Base-by-base conservation (phyloP, 768 basidiomycete genomes). In the Tylopilus sp. region DNA sequence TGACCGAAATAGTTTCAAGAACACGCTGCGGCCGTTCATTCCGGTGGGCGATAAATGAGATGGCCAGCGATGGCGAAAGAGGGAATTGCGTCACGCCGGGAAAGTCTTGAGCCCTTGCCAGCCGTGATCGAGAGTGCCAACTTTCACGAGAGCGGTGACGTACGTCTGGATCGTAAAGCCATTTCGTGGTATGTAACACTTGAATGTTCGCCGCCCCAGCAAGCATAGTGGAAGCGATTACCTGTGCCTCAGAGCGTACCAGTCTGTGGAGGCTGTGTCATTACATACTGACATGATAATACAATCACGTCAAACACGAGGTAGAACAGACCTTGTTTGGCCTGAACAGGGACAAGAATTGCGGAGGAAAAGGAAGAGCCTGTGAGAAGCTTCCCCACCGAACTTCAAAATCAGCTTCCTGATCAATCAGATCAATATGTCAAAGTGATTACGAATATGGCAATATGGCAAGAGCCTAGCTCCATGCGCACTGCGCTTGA, bases 91-190 rank as follows among this genome's bases (percentile, higher is more conserved):
- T 54, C 53, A 48, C 57, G 56, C 53, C 50, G 43, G 41, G 38
- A 38, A 36, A 52, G 44, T 56, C 61, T 48, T 57, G 56, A 55
- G 21, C 38, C 40, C n/a, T 44, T 42, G 21, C 49, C 39, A 40
- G 44, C n/a, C n/a, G 33, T 43, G 53, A 55, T 40, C 40, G 41
- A 52, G n/a, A 52, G 42, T 36, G 53, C 38, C 48, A 52, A 31
- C 43, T 10, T 51, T 48, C 49, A 51, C 48, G 54, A 55, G 39
- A 62, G 56, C 28, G n/a, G 52, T 69, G 69, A 69, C 69, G 63
- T 67, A 69, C 67, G 48, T 23, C 36, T 23, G 36, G 51, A 44
- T 50, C 48, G 43, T 33, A 30, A 46, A 46, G 53, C 51, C 57
- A 56, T 57, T 53, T 58, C 55, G 38, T 18, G 35, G 35, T 36